These are phyloP conservation scores for Echeveria elegans DNA, from an alignment of 164 flowering plant genomes.

Conservation along the genomic window DNA sequence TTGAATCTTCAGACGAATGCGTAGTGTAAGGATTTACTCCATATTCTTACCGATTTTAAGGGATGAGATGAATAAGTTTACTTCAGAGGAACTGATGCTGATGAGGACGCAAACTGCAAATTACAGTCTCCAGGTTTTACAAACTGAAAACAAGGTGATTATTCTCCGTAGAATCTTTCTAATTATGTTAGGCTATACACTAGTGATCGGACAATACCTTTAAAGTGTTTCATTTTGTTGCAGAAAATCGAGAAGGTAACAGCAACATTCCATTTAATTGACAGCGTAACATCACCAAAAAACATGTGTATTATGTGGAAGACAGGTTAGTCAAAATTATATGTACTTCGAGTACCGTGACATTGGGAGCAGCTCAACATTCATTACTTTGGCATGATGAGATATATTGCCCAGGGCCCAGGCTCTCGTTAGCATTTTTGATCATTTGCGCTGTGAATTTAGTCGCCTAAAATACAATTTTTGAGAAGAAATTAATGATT, in stretches of 20 bases:
- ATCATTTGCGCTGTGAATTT: no score
- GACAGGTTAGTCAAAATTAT: slow-evolving; percentile 41
- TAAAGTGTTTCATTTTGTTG: slow-evolving; percentile 4
- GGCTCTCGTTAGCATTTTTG: not conserved
- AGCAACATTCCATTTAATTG: slow-evolving; percentile 45
- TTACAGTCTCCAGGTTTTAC: slow-evolving; percentile 67
- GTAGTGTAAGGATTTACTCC: not conserved
- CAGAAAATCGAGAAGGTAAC: slow-evolving; percentile 81
- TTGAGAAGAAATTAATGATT: no score
- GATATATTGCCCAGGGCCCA: not conserved
- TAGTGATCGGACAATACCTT: no score
- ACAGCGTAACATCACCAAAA: slow-evolving; percentile 39
- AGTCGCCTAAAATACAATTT: not conserved
- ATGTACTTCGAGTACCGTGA: not conserved
- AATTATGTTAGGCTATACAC: no score
- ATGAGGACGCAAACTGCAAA: slow-evolving; percentile 93
- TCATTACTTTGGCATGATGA: no score
- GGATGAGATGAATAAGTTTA: slow-evolving; percentile 57
- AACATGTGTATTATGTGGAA: slow-evolving; percentile 68
- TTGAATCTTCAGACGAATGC: not conserved
- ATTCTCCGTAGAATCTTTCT: not conserved
- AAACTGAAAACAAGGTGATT: slow-evolving; percentile 78
- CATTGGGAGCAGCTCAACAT: not conserved
- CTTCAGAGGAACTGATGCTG: slow-evolving; percentile 64
- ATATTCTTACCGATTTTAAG: slow-evolving; percentile 28